Evolutionary conservation across 2,329 filamentous ascomycete genomes (phyloP).

Genomic region (Sarocladium strictum): DNA sequence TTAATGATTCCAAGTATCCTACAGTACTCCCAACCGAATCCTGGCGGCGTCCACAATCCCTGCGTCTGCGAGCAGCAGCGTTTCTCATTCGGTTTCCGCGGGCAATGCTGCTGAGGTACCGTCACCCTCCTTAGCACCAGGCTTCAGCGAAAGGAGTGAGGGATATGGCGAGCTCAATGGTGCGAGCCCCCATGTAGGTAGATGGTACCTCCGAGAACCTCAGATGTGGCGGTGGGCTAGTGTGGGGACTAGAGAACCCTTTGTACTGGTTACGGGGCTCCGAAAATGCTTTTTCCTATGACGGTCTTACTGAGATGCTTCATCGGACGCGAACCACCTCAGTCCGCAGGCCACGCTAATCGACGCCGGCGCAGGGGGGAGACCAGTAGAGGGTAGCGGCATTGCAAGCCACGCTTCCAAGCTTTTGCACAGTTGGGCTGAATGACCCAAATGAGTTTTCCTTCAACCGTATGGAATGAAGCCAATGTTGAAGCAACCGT

Average conservation of each 20-base stretch:
- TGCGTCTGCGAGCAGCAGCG: too few relatives aligned
- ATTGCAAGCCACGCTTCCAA: not conserved
- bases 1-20: too few relatives aligned
- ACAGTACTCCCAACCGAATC: not conserved
- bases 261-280: not conserved
- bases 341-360: not conserved
- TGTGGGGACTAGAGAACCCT: not conserved
- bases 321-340: slow-evolving; percentile 1
- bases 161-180: too few relatives aligned
- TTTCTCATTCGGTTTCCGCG: not conserved
- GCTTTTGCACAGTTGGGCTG: not conserved
- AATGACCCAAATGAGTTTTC: not conserved
- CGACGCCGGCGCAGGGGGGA: slow-evolving; percentile 1
- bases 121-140: not conserved
- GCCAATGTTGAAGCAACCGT: not conserved
- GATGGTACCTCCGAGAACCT: not conserved
- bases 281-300: not conserved
- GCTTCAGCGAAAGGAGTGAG: not conserved
- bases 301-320: not conserved
- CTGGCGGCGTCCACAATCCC: too few relatives aligned
- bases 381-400: not conserved
- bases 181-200: too few relatives aligned
- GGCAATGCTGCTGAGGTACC: not conserved
- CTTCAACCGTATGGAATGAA: not conserved
- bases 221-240: not conserved